phyloP scores from a whole-genome alignment of 306 rosid species.

The Senna siamea region DNA sequence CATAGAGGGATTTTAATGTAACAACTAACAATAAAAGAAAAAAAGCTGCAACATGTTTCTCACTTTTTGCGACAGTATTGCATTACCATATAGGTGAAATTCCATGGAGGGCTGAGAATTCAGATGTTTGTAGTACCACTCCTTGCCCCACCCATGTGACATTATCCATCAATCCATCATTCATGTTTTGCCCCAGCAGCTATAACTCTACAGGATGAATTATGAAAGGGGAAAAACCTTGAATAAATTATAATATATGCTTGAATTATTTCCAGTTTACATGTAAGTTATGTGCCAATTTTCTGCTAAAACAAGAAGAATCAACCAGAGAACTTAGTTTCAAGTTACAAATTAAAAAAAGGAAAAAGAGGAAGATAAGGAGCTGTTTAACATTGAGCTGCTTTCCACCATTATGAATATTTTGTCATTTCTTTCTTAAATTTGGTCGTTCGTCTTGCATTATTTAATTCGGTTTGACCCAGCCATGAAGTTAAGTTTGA shows the following conservation, averaged over 20 bases:
- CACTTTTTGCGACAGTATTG: constrained; percentile 55
- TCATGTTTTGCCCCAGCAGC: constrained; percentile 7
- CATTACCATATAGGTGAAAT: constrained; percentile 33
- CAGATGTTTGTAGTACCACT: constrained; percentile 33
- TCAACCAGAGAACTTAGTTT: not conserved
- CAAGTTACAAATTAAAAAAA: not conserved
- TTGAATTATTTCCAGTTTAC: not conserved
- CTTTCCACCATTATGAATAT: not conserved
- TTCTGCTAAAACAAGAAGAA: not conserved
- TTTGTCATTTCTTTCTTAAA: not conserved
- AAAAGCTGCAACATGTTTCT: constrained; percentile 50
- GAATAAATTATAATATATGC: not conserved
- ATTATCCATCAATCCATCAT: constrained; percentile 7
- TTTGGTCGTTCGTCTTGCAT: not conserved
- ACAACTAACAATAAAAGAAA: constrained; percentile 20
- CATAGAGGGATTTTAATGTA: constrained; percentile 30
- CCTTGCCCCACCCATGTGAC: constrained; percentile 50
- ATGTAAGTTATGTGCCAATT: not conserved
- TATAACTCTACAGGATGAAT: not conserved
- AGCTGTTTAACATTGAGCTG: constrained; percentile 11
- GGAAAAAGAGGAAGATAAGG: no score
- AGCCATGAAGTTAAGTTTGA: constrained; percentile 26
- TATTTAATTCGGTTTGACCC: not conserved
- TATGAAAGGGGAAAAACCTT: not conserved
- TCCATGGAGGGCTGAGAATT: constrained; percentile 31